Base-by-base conservation (phyloP, 768 basidiomycete genomes). In the Cystoderma amianthinum region DNA sequence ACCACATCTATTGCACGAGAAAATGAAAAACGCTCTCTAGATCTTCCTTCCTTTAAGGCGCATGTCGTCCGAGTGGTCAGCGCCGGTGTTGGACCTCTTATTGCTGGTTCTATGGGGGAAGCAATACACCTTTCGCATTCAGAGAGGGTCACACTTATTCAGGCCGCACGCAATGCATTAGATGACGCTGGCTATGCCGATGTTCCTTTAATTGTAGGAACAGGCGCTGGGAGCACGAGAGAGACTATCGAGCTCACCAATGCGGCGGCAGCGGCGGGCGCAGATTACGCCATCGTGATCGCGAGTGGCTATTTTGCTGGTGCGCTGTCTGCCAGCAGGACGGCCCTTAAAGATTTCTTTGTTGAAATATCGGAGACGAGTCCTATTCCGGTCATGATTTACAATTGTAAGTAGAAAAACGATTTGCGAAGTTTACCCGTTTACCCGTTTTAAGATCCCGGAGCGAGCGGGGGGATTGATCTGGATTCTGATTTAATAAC, bases 271-370 rank as follows among this genome's bases (percentile, higher is more conserved):
- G 71, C 67, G 15, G 85, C 85, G 17, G 93, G 94, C 19, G 92
- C 94, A 4, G 90, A 95, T 60, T 85, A 78, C 51, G 76, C 73
- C 25, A 90, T 95, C 50, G 85, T 89, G 47, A 93, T 95, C 55
- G 69, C 80, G 16, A 83, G 85, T 50, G 89, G 90, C 38, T 94
- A 92, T 67, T 96, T 82, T 54, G 85, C 89, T 21, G 86, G 88
- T 5, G 83, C 72, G 10, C 69, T 92, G 49, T 68, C 71, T 25
- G 62, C 60, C 17, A 71, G 83, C 58, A 71, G 62, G 52, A 62
- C 64, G 20, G 90, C 92, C 1, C 67, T 94, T 50, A 89, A 89
- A 63, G 72, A 72, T 0, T 94, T 78, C 62, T 95, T 75, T 65
- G 63, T 72, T 21, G 87, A 92, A 52, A 79, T 95, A 25, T 64